Evolutionary conservation across 78 protist species (phyloP).

Genomic region (Guillardia theta): DNA sequence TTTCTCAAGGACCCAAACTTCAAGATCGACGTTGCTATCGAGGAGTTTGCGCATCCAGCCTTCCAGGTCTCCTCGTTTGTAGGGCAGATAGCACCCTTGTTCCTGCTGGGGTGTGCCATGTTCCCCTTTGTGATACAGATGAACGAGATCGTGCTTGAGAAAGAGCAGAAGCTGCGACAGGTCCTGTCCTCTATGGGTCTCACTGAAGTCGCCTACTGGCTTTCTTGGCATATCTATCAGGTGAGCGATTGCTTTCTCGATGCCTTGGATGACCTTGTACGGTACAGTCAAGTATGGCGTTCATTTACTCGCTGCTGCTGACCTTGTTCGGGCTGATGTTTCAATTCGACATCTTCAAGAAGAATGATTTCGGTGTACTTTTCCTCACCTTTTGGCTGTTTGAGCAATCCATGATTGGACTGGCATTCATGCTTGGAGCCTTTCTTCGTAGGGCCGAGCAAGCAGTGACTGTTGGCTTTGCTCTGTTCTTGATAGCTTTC

Average conservation of each 20-base stretch:
- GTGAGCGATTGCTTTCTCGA: background rate
- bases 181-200: background rate
- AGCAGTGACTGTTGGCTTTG: background rate
- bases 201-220: background rate
- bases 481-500: background rate
- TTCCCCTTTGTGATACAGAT: slow-evolving; percentile 19
- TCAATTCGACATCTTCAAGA: background rate
- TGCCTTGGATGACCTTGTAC: background rate
- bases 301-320: background rate
- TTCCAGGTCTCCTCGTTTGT: background rate
- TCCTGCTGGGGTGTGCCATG: slow-evolving; percentile 9
- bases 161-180: slow-evolving; percentile 18
- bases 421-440: background rate
- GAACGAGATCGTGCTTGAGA: background rate
- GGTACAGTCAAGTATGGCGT: background rate
- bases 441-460: background rate
- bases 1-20: background rate
- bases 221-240: background rate
- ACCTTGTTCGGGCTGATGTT: background rate
- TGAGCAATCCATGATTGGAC: background rate
- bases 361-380: slow-evolving; percentile 2
- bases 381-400: background rate
- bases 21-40: background rate
- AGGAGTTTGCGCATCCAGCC: background rate
- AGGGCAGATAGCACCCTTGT: background rate